A percentile compares a stretch with the other conserved stretches of the same genome.
Conservation (phyloP, 164 flowering plant species). For the Magnolia officinalis region DNA sequence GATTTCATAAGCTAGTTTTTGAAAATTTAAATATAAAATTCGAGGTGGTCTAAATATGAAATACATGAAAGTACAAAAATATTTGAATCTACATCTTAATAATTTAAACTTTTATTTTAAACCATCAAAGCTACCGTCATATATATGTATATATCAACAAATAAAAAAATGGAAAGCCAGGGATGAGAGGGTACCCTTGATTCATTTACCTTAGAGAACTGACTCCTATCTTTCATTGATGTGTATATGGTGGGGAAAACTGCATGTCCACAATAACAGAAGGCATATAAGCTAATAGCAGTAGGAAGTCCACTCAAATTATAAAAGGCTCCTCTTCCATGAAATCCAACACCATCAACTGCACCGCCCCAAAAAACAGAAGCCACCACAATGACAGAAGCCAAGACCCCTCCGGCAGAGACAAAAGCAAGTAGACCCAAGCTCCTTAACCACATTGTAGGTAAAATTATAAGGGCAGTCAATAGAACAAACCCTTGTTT, state of each 20-base stretch:
- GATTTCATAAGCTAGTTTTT: too few species aligned
- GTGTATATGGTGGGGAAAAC: constrained; percentile 77
- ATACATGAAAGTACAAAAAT: too few species aligned
- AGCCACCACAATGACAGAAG: constrained; percentile 44
- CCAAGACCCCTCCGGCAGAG: constrained; percentile 71
- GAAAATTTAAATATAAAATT: too few species aligned
- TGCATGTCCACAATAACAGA: constrained; percentile 81
- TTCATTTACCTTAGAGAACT: constrained; percentile 56
- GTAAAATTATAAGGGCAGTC: constrained; percentile 55
- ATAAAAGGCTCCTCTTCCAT: constrained; percentile 37
- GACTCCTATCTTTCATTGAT: constrained; percentile 59
- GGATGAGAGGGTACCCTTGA: too few species aligned
- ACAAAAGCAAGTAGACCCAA: constrained; percentile 49
- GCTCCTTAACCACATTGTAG: constrained; percentile 56
- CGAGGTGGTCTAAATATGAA: too few species aligned
- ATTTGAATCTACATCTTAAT: not conserved
- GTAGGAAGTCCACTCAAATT: constrained; percentile 64
- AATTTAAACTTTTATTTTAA: not conserved
- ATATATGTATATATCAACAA: not conserved
- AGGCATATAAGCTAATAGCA: constrained; percentile 60
- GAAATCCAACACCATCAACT: constrained; percentile 62
- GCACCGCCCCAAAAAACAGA: constrained; percentile 55
- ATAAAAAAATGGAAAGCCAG: not conserved
- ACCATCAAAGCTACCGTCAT: not conserved
- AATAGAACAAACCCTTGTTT: constrained; percentile 37